These are phyloP conservation scores for Tothia fuscella DNA, from an alignment of 2,329 filamentous ascomycete species.

Conservation along the genomic window DNA sequence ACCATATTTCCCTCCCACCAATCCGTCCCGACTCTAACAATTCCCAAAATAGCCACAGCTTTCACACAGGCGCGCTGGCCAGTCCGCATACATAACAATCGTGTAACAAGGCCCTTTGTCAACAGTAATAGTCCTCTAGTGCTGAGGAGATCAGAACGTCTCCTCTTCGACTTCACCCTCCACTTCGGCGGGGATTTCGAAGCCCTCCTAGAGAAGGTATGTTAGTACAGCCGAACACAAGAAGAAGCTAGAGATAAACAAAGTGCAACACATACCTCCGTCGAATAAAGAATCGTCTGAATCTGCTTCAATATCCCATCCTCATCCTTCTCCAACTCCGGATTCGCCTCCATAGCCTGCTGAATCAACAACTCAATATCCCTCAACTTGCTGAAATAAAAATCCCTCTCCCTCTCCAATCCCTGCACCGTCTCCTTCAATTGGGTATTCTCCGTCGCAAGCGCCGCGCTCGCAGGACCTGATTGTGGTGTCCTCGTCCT, in stretches of 20 bases:
- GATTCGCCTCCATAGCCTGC: constrained; percentile 82
- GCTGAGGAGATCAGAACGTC: constrained; percentile 65
- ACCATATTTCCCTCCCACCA: too few species aligned
- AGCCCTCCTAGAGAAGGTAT: constrained; percentile 34
- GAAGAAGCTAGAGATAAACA: background rate
- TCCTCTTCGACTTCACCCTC: constrained; percentile 66
- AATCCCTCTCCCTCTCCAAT: constrained; percentile 90
- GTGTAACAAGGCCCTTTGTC: too few species aligned
- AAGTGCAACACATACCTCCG: constrained; percentile 46
- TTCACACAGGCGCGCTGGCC: too few species aligned
- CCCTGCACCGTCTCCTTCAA: constrained; percentile 94
- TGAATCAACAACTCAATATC: constrained; percentile 95
- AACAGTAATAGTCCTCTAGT: too few species aligned
- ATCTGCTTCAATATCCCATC: constrained; percentile 89
- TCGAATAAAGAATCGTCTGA: constrained; percentile 93
- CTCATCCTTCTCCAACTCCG: constrained; percentile 87
- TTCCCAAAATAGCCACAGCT: too few species aligned
- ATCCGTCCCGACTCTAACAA: too few species aligned
- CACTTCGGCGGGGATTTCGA: constrained; percentile 76
- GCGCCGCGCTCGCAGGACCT: constrained; percentile 50
- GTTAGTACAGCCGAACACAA: background rate
- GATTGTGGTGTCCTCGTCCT: constrained; percentile 29
- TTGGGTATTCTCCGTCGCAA: constrained; percentile 75
- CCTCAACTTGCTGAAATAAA: constrained; percentile 97
- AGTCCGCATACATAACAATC: too few species aligned